phyloP scores from a whole-genome alignment of 2,329 filamentous ascomycete genomes.

The Pseudocercospora fijiensis region DNA sequence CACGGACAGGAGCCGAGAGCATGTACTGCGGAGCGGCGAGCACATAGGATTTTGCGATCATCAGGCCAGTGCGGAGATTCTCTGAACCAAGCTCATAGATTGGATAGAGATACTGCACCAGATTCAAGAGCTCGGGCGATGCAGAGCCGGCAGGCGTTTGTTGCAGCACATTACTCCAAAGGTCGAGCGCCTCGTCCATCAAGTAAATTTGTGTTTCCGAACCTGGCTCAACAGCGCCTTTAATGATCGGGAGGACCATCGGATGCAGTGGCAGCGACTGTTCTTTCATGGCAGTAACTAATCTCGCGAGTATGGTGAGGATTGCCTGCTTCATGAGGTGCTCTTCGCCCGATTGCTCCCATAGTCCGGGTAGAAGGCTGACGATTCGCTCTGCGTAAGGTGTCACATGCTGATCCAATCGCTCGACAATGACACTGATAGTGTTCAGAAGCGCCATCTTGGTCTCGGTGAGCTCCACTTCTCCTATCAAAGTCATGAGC shows the following conservation, averaged over 20 bases:
- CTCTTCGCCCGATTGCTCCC: slow-evolving; percentile 81
- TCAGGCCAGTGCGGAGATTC: slow-evolving; percentile 48
- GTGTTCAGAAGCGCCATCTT: slow-evolving; percentile 89
- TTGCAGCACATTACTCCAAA: slow-evolving; percentile 78
- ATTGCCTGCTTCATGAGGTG: slow-evolving; percentile 94
- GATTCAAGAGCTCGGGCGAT: slow-evolving; percentile 44
- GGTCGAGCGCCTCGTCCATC: slow-evolving; percentile 84
- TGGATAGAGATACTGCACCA: slow-evolving; percentile 48
- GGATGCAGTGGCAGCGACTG: slow-evolving; percentile 75
- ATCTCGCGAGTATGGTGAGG: slow-evolving; percentile 75
- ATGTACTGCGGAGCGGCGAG: slow-evolving; percentile 50
- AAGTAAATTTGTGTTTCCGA: slow-evolving; percentile 76
- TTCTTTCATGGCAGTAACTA: slow-evolving; percentile 81
- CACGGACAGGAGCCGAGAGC: slow-evolving; percentile 44
- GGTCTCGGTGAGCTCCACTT: slow-evolving; percentile 79
- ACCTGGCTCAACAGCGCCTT: slow-evolving; percentile 72
- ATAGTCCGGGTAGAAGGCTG: slow-evolving; percentile 73
- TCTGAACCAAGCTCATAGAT: slow-evolving; percentile 52
- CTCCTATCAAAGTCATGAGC: slow-evolving; percentile 74
- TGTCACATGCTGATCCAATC: slow-evolving; percentile 71
- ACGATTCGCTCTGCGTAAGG: slow-evolving; percentile 78
- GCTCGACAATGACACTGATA: slow-evolving; percentile 73
- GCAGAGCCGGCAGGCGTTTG: slow-evolving; percentile 50
- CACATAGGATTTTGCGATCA: slow-evolving; percentile 52
- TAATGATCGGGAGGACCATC: slow-evolving; percentile 78